These are phyloP conservation scores for Apiotrichum gamsii DNA, from an alignment of 1,284 basidiomycete genomes.

Conservation along the genomic window DNA sequence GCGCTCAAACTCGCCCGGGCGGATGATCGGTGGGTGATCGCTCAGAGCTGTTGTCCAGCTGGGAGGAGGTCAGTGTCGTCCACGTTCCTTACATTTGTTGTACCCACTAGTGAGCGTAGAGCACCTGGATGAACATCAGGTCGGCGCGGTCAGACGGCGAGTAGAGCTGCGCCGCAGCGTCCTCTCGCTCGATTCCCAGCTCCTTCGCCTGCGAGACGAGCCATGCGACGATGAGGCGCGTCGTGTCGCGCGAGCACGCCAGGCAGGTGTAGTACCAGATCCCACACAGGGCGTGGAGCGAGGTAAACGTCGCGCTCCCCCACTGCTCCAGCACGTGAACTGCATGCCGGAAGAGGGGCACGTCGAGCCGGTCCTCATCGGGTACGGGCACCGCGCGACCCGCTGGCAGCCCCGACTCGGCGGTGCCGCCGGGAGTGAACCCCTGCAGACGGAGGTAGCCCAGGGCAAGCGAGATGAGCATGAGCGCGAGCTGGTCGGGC, in stretches of 20 bases:
- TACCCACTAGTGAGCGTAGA: constrained; percentile 16
- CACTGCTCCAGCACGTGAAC: constrained; percentile 11
- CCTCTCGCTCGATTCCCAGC: constrained; percentile 16
- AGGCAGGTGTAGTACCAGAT: constrained; percentile 15
- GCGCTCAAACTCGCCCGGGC: constrained; percentile 18
- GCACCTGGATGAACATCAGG: constrained; percentile 15
- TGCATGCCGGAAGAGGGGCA: constrained; percentile 13
- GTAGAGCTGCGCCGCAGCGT: constrained; percentile 3
- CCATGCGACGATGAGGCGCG: constrained; percentile 13
- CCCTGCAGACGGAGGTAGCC: constrained; percentile 11
- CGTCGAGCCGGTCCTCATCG: constrained; percentile 10
- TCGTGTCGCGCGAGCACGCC: constrained; percentile 8
- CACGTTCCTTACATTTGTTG: not conserved
- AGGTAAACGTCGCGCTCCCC: constrained; percentile 15
- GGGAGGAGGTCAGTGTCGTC: not conserved
- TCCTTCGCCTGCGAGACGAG: constrained; percentile 17
- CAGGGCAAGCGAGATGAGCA: constrained; percentile 11
- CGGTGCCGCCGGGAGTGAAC: not conserved
- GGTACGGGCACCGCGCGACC: not conserved
- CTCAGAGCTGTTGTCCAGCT: constrained; percentile 13
- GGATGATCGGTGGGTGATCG: constrained; percentile 6
- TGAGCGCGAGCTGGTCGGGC: constrained; percentile 13
- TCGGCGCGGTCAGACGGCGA: constrained; percentile 14
- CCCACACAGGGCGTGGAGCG: constrained; percentile 11
- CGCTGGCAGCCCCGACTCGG: not conserved